Evolutionary conservation across 371 early-diverging fungal species (phyloP).

Genomic region (Funneliformis caledonium): DNA sequence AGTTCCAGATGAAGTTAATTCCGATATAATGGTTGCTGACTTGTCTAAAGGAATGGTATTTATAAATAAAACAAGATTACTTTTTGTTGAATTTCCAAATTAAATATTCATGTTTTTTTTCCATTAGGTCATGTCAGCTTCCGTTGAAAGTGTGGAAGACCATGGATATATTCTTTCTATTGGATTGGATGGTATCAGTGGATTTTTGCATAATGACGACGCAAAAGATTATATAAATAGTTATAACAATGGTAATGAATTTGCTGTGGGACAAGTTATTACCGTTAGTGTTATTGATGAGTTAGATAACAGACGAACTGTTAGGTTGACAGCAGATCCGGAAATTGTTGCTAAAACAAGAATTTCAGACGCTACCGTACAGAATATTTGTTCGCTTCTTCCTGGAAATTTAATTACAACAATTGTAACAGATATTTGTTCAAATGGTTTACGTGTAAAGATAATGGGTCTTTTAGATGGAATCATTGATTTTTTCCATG

Average conservation of each 20-base stretch:
- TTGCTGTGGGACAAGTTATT: conserved; percentile 70
- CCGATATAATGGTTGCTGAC: conserved; percentile 57
- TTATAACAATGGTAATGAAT: conserved; percentile 56
- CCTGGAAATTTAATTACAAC: conserved; percentile 69
- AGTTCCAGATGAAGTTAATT: conserved; percentile 70
- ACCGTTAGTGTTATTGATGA: conserved; percentile 58
- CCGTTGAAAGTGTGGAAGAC: conserved; percentile 78
- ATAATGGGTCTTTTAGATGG: conserved; percentile 74
- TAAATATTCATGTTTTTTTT: not conserved
- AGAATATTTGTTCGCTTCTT: conserved; percentile 62
- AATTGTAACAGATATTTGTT: conserved; percentile 55
- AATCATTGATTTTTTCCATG: conserved; percentile 62
- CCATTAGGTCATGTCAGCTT: conserved; percentile 61
- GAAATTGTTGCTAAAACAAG: conserved; percentile 55
- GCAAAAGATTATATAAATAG: conserved; percentile 59
- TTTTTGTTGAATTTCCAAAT: not conserved
- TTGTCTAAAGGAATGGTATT: conserved; percentile 63
- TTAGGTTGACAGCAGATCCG: conserved; percentile 64
- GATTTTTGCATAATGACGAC: conserved; percentile 70
- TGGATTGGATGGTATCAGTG: conserved; percentile 68
- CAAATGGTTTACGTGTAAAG: conserved; percentile 64
- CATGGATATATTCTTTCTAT: conserved; percentile 80
- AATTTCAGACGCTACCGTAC: conserved; percentile 53
- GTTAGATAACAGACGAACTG: conserved; percentile 59
- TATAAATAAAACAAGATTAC: not conserved